Percentiles rank a stretch among this genome's conserved stretches.
Evolutionary conservation across 257 asterid species (phyloP).

Genomic region (Vinca minor): DNA sequence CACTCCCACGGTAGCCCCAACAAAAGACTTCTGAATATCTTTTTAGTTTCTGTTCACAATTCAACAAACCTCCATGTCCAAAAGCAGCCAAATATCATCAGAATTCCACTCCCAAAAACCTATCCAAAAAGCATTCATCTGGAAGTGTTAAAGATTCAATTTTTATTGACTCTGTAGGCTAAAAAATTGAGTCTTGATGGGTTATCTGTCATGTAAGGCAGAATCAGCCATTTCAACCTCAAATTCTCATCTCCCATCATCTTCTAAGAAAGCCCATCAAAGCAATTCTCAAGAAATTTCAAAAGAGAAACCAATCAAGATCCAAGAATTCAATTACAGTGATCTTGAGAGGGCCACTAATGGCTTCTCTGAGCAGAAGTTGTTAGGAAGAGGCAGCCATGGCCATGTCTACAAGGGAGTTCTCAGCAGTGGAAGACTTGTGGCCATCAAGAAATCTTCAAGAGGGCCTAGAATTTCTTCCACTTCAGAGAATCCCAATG

Average conservation of each 20-base stretch:
- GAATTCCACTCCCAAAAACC: slow-evolving; percentile 2
- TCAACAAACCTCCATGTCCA: background rate
- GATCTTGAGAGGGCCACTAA: slow-evolving; percentile 73
- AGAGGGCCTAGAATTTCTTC: slow-evolving; percentile 28
- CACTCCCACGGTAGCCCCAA: background rate
- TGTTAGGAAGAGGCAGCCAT: slow-evolving; percentile 78
- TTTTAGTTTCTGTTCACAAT: background rate
- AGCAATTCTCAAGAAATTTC: slow-evolving; percentile 14
- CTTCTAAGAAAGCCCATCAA: slow-evolving; percentile 29
- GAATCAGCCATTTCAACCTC: slow-evolving; percentile 54
- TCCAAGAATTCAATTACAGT: slow-evolving; percentile 62
- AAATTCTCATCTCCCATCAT: slow-evolving; percentile 22
- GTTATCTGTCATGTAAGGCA: slow-evolving; percentile 76
- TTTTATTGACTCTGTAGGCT: background rate
- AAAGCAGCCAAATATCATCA: slow-evolving; percentile 9
- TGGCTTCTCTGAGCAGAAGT: slow-evolving; percentile 58
- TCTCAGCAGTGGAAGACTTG: slow-evolving; percentile 57
- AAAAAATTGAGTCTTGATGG: slow-evolving; percentile 42
- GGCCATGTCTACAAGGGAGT: slow-evolving; percentile 77
- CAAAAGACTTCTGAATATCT: background rate
- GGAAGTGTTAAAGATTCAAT: background rate
- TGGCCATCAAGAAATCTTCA: slow-evolving; percentile 68
- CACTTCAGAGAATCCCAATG: slow-evolving; percentile 38
- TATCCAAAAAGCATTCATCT: background rate
- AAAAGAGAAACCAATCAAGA: slow-evolving; percentile 35